Conservation (phyloP, 345 rosid genomes). For the Salix dunnii region DNA sequence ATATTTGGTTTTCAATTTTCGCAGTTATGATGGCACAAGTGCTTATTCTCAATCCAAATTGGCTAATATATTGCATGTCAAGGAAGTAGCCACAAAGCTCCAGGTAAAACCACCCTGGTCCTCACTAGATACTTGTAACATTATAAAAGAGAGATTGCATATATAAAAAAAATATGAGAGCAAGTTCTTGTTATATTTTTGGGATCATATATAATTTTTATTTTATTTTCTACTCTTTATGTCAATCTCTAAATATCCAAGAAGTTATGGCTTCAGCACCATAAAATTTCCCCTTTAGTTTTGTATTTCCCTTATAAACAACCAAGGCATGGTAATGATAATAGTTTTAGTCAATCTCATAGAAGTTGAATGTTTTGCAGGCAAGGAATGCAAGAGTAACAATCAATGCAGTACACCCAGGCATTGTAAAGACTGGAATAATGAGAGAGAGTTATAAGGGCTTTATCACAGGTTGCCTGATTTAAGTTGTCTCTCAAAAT, state of each 20-base stretch:
- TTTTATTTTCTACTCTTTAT: too few relatives aligned
- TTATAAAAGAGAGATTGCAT: too few relatives aligned
- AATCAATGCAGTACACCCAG: slow-evolving; percentile 93
- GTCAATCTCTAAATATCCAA: not conserved
- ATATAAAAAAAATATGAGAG: too few relatives aligned
- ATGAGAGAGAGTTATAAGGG: slow-evolving; percentile 72
- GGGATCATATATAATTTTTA: too few relatives aligned
- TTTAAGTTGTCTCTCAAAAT: not conserved
- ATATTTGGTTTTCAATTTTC: not conserved
- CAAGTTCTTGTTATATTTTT: too few relatives aligned
- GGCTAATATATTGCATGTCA: slow-evolving; percentile 79
- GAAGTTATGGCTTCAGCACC: not conserved
- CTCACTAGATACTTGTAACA: too few relatives aligned
- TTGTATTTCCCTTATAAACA: too few relatives aligned
- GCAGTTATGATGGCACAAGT: slow-evolving; percentile 74
- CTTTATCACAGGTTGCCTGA: slow-evolving; percentile 59
- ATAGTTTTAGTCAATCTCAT: not conserved
- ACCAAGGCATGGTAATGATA: not conserved
- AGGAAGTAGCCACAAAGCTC: slow-evolving; percentile 67
- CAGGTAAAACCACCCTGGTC: slow-evolving; percentile 39
- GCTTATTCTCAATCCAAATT: slow-evolving; percentile 92
- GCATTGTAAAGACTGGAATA: slow-evolving; percentile 89
- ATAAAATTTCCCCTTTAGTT: too few relatives aligned
- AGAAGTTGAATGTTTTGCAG: slow-evolving; percentile 34
- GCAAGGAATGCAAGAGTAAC: slow-evolving; percentile 71